Evolutionary conservation across 1,139 yeast species (phyloP), one percentile per base, ranked within the genome.

Genomic region (Tardiomyces blankii): DNA sequence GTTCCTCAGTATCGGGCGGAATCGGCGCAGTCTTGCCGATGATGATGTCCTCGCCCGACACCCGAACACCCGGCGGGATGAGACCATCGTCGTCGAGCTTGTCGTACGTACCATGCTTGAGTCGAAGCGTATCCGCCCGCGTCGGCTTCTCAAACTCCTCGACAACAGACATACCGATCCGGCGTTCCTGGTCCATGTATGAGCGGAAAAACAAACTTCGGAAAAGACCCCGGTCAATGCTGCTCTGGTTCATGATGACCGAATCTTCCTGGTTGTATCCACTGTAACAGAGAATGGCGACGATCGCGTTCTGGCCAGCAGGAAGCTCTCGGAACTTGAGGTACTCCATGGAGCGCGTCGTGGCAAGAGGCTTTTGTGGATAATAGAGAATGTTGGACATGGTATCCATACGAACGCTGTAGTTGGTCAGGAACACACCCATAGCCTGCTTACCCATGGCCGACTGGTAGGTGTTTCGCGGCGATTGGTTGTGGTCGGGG

Each of bases 381-480:
- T 91, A 91, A 63, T 93, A 93, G 55, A 91, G 74, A 59, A 91
- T 89, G 60, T 91, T 91, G 14, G 98, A 96, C 98, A 93, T 91
- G 3, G 98, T 91, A 68, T 91, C 99, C 98, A 91, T 91, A 71
- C 99, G 86, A 44, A 89, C 96, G 47, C 84, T 78, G 64, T 91
- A 93, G 62, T 91, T 91, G 4, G 98, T 91, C 61, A 91, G 75
- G 67, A 87, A 89, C n/a, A 93, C 98, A 63, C 99, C 99, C 98
- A 91, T 91, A 49, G 99, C 99, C 71, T 91, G 99, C 68, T 91
- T 91, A 79, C 98, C 98, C 98, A 91, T 91, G 53, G 98, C 98
- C 63, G 96, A 88, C 72, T 91, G 98, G 69, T 91, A 91, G 6
- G 98, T 91, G 66, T 91, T 91, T 80, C 98, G 94, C 49, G 98